phyloP scores from a whole-genome alignment of 129 eudicot genomes.

The Pittosporum tobira region DNA sequence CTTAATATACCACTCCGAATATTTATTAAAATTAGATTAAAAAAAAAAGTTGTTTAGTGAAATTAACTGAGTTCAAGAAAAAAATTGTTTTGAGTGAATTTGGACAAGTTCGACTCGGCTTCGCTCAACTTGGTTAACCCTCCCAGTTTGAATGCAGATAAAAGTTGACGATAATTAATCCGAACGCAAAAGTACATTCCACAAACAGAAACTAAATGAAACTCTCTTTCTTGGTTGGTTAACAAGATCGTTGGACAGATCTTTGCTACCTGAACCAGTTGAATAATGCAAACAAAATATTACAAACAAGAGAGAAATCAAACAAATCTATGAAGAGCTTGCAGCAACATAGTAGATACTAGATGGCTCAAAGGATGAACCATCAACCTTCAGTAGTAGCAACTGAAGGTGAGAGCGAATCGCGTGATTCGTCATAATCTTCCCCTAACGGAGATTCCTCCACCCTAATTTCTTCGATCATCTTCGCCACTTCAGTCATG shows the following conservation, averaged over 20 bases:
- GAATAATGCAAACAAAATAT: conserved; percentile 14
- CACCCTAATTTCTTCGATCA: conserved; percentile 92
- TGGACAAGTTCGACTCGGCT: too few species aligned
- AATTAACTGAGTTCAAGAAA: too few species aligned
- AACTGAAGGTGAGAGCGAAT: conserved; percentile 73
- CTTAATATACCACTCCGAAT: background rate
- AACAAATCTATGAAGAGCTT: conserved; percentile 1
- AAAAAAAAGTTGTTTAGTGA: too few species aligned
- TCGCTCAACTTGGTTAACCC: too few species aligned
- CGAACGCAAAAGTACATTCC: conserved; percentile 15
- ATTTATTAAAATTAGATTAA: too few species aligned
- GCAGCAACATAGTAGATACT: conserved; percentile 6
- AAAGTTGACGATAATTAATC: background rate
- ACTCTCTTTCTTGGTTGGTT: background rate
- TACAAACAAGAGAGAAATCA: conserved; percentile 12
- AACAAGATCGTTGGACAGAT: background rate
- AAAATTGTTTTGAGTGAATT: too few species aligned
- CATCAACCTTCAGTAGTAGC: conserved; percentile 53
- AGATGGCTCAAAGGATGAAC: background rate
- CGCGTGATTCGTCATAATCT: conserved; percentile 77
- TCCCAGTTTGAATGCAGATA: background rate
- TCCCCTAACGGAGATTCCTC: conserved; percentile 96
- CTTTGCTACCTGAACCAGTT: background rate
- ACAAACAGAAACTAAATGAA: background rate
- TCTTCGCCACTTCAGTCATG: conserved; percentile 67